Conservation (phyloP, 2,329 filamentous ascomycete genomes). For the Acrocalymma vagum region DNA sequence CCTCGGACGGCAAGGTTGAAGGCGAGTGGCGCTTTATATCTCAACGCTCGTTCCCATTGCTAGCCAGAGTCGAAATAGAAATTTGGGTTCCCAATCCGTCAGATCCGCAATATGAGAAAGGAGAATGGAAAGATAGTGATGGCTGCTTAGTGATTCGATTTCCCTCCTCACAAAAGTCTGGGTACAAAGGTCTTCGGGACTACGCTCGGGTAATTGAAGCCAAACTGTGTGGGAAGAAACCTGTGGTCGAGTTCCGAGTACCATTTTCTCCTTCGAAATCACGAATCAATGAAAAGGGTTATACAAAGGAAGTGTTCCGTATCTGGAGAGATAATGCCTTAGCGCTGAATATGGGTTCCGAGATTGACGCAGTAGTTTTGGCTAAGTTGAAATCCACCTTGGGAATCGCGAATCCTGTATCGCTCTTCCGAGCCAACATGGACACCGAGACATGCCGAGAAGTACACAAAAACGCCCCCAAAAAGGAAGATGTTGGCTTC, state of each 20-base stretch:
- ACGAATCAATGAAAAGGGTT: constrained; percentile 67
- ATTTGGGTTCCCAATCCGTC: constrained; percentile 75
- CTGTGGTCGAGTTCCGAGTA: constrained; percentile 71
- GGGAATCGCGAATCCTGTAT: constrained; percentile 71
- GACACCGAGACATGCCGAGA: constrained; percentile 66
- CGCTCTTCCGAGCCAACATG: constrained; percentile 74
- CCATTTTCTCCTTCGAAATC: constrained; percentile 68
- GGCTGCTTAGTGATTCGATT: constrained; percentile 74
- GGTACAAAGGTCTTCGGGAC: constrained; percentile 42
- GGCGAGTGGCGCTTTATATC: constrained; percentile 75
- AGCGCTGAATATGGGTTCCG: constrained; percentile 55
- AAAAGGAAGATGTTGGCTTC: constrained; percentile 66
- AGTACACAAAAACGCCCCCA: constrained; percentile 69
- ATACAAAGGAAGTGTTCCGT: constrained; percentile 67
- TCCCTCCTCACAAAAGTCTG: constrained; percentile 56
- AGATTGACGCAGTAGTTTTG: constrained; percentile 63
- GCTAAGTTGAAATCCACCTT: constrained; percentile 71
- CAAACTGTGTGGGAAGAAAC: constrained; percentile 49
- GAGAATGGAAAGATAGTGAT: constrained; percentile 61
- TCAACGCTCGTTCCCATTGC: constrained; percentile 71
- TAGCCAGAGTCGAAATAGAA: constrained; percentile 73
- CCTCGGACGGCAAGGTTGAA: constrained; percentile 52
- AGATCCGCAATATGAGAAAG: constrained; percentile 59
- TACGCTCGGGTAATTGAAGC: constrained; percentile 44
- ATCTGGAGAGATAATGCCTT: constrained; percentile 70